These are phyloP conservation scores for Pisolithus microcarpus DNA, from an alignment of 768 basidiomycete species.

Conservation along the genomic window DNA sequence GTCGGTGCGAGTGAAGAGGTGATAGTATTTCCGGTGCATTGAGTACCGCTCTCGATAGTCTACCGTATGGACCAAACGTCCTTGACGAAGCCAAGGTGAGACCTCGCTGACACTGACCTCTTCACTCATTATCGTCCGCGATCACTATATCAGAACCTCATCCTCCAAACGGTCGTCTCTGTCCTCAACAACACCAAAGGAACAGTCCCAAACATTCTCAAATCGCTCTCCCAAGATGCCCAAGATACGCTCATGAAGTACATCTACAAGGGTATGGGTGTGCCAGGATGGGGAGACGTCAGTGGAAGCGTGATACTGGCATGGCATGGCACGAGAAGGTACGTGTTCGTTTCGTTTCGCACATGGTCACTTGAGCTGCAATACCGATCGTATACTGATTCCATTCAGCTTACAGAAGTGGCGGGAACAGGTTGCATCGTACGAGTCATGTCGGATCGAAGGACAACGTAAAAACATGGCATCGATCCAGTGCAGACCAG, in stretches of 20 bases:
- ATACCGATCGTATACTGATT: constrained; percentile 1
- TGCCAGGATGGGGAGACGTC: constrained; percentile 52
- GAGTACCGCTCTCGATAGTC: constrained; percentile 58
- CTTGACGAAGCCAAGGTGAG: constrained; percentile 86
- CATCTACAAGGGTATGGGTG: constrained; percentile 92
- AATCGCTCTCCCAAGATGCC: constrained; percentile 58
- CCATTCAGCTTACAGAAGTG: constrained; percentile 74
- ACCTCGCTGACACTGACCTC: no score
- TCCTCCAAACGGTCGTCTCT: constrained; percentile 72
- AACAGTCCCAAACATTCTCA: no score
- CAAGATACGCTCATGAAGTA: constrained; percentile 97
- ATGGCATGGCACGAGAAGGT: constrained; percentile 99
- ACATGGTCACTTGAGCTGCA: background rate
- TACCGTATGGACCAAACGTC: constrained; percentile 85
- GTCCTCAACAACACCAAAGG: no score
- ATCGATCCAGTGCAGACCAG: no score
- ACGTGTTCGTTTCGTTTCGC: constrained; percentile 11
- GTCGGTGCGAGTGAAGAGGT: constrained; percentile 39
- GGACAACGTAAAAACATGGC: constrained; percentile 36
- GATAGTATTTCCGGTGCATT: constrained; percentile 76
- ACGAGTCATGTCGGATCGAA: constrained; percentile 66
- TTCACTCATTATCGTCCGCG: background rate
- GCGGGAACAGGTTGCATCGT: constrained; percentile 96
- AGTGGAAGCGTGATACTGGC: constrained; percentile 59
- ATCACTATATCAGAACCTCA: no score